phyloP scores from a whole-genome alignment of 352 stramenopile genomes.

The Phytopythium montanum region DNA sequence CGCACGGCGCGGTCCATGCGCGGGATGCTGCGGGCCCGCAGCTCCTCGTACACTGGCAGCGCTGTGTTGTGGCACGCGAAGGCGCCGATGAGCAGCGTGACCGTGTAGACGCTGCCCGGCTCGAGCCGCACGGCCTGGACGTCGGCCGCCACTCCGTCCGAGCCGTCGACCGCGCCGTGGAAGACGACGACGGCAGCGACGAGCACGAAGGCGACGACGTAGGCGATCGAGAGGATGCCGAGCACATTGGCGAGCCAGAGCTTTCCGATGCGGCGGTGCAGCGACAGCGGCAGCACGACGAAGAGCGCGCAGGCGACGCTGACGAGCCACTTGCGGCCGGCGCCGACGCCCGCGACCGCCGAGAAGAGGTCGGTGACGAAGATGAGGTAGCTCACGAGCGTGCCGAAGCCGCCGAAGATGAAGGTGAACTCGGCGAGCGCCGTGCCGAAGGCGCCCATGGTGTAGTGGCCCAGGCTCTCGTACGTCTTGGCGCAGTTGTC shows the following conservation, averaged over 20 bases:
- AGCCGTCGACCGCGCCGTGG: constrained; percentile 11
- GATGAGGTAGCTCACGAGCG: constrained; percentile 78
- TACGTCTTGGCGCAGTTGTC: constrained; percentile 67
- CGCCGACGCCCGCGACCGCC: constrained; percentile 32
- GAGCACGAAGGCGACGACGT: constrained; percentile 34
- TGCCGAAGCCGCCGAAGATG: constrained; percentile 81
- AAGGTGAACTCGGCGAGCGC: constrained; percentile 75
- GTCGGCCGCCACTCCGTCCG: neutral
- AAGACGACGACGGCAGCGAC: constrained; percentile 35
- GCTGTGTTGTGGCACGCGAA: constrained; percentile 81
- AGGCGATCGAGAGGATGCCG: constrained; percentile 5
- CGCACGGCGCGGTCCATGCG: constrained; percentile 66
- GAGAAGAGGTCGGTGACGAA: constrained; percentile 75
- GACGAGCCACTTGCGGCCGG: constrained; percentile 49
- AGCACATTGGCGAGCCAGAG: constrained; percentile 16
- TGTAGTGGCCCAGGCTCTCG: constrained; percentile 70
- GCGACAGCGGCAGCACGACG: constrained; percentile 59
- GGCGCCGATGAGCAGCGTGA: constrained; percentile 67
- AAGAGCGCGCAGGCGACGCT: constrained; percentile 24
- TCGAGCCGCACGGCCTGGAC: constrained; percentile 53
- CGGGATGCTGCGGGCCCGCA: constrained; percentile 41
- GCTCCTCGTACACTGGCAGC: constrained; percentile 73
- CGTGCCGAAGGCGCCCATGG: constrained; percentile 57
- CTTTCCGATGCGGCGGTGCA: constrained; percentile 56
- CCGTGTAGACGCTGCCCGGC: constrained; percentile 62